Evolutionary conservation across 257 asterid genomes (phyloP).

Genomic region (Penstemon davidsonii): DNA sequence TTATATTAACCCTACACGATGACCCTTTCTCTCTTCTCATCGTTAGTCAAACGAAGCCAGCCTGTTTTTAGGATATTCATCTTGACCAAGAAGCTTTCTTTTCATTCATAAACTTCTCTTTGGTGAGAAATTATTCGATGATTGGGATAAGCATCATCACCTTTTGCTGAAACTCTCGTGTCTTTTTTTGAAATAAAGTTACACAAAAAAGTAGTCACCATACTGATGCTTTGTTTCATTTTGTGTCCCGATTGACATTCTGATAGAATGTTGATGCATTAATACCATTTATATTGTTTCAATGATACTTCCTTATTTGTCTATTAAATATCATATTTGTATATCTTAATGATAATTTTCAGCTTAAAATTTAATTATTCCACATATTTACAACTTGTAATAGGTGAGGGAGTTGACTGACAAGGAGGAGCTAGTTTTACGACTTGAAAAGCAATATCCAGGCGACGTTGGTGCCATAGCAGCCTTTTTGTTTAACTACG

Average conservation of each 20-base stretch:
- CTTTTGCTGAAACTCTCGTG: too few relatives aligned
- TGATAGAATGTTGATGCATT: too few relatives aligned
- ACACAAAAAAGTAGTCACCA: too few relatives aligned
- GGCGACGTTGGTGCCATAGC: constrained; percentile 80
- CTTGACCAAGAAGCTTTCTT: not conserved
- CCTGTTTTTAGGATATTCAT: not conserved
- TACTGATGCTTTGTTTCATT: too few relatives aligned
- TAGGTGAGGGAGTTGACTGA: constrained; percentile 64
- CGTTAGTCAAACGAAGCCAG: not conserved
- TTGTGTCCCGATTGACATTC: too few relatives aligned
- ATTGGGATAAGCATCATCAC: too few relatives aligned
- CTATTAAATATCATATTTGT: too few relatives aligned
- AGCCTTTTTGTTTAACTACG: constrained; percentile 71
- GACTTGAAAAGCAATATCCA: constrained; percentile 86
- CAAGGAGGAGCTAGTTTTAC: constrained; percentile 73
- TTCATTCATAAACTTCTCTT: not conserved
- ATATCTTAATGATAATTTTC: not conserved
- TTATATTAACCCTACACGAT: too few relatives aligned
- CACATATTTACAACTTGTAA: constrained; percentile 15
- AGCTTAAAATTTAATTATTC: not conserved
- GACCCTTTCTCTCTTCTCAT: not conserved
- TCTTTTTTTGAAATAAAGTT: too few relatives aligned
- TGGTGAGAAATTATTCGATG: too few relatives aligned
- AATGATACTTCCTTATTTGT: too few relatives aligned
- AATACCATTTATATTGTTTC: too few relatives aligned